These are phyloP conservation scores for Monosiga brevicollis DNA, from an alignment of 78 protist species.

Conservation along the genomic window DNA sequence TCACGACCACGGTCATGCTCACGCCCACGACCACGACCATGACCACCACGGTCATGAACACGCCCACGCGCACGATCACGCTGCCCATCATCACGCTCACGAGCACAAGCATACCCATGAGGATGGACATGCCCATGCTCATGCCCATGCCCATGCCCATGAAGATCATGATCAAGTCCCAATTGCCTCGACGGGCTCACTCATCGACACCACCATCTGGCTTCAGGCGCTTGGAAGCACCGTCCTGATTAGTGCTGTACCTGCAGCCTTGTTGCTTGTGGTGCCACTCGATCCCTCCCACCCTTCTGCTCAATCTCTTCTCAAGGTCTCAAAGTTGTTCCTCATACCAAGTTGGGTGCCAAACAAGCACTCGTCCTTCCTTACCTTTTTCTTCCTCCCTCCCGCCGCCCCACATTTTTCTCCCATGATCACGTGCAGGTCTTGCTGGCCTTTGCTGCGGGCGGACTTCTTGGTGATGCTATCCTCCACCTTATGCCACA, in stretches of 20 bases:
- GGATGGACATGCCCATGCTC: neutral
- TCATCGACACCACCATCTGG: neutral
- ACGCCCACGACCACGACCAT: neutral
- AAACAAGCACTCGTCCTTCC: neutral
- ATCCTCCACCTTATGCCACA: conserved; percentile 65
- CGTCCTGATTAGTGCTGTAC: neutral
- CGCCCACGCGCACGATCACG: neutral
- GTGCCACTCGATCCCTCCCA: neutral
- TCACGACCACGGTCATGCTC: neutral
- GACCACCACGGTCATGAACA: neutral
- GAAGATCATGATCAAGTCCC: neutral
- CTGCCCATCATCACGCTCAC: neutral
- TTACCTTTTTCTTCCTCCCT: neutral
- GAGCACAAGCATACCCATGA: conserved; percentile 2
- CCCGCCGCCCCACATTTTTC: neutral
- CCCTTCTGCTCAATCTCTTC: neutral
- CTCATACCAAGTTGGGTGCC: no score
- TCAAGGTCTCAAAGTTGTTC: no score
- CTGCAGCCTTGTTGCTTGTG: neutral
- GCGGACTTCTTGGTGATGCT: conserved; percentile 65
- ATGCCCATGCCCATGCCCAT: neutral
- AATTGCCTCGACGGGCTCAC: neutral
- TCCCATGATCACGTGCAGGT: neutral
- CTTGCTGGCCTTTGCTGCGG: conserved; percentile 47
- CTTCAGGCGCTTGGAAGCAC: neutral